A percentile compares a stretch with the other conserved stretches of the same genome.
Conservation (phyloP, 306 rosid genomes). For the Senna siamea region DNA sequence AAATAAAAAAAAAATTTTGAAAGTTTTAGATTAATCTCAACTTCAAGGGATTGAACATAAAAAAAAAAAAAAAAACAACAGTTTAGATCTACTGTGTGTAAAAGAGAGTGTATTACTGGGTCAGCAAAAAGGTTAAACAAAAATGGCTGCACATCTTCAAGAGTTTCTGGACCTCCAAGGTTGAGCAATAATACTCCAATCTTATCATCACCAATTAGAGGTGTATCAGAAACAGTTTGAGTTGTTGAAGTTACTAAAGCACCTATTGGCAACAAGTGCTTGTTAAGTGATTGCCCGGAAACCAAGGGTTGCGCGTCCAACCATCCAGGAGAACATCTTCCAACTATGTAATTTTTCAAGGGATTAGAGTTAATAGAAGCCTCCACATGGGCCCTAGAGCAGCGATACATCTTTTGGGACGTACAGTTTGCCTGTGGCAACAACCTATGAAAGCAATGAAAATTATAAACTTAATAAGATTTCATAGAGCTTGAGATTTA, state of each 20-base stretch:
- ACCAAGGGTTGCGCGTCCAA: conserved; percentile 55
- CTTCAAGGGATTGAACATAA: conserved; percentile 10
- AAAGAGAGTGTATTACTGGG: conserved; percentile 63
- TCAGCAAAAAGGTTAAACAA: conserved; percentile 96
- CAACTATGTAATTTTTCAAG: conserved; percentile 42
- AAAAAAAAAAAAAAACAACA: neutral
- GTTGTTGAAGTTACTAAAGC: conserved; percentile 66
- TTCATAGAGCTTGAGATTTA: conserved; percentile 20
- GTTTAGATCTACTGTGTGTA: conserved; percentile 10
- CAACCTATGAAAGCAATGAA: conserved; percentile 45
- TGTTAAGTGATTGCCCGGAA: conserved; percentile 56
- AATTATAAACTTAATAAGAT: conserved; percentile 24
- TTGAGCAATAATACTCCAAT: conserved; percentile 88
- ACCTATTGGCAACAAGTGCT: conserved; percentile 59
- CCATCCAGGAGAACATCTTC: conserved; percentile 54
- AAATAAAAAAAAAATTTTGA: neutral
- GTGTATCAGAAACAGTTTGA: conserved; percentile 51
- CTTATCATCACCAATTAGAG: conserved; percentile 68
- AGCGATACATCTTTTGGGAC: conserved; percentile 57
- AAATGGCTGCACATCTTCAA: conserved; percentile 96
- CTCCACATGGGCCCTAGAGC: conserved; percentile 53
- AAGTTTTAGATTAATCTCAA: conserved; percentile 14
- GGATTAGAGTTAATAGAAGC: conserved; percentile 45
- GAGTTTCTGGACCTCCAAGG: conserved; percentile 98
- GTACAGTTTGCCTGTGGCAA: conserved; percentile 56